Evolutionary conservation across 345 rosid species (phyloP).

Genomic region (Limnanthes douglasii): DNA sequence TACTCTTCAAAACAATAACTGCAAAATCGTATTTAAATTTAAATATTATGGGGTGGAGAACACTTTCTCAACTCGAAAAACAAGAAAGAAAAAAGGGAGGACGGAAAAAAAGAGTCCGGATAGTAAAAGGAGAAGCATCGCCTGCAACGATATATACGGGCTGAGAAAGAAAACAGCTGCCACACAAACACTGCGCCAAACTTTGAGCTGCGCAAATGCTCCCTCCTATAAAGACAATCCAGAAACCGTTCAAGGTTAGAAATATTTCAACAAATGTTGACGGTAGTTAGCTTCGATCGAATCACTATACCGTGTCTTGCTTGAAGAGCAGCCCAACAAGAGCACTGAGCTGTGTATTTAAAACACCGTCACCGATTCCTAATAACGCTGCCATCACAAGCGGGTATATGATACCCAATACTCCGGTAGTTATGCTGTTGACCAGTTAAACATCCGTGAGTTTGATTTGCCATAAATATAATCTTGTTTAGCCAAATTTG

Average conservation of each 20-base stretch:
- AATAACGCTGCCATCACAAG: slow-evolving; percentile 71
- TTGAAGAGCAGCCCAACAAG: slow-evolving; percentile 75
- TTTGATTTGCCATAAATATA: no score
- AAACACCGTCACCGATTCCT: slow-evolving; percentile 81
- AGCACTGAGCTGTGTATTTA: slow-evolving; percentile 82
- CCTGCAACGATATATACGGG: slow-evolving; percentile 50
- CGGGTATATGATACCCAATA: slow-evolving; percentile 38
- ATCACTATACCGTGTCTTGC: slow-evolving; percentile 40
- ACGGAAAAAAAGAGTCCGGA: slow-evolving; percentile 22
- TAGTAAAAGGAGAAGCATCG: slow-evolving; percentile 53
- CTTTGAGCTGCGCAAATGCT: slow-evolving; percentile 89
- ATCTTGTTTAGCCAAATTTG: no score
- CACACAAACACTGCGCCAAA: slow-evolving; percentile 76
- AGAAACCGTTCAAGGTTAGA: no score
- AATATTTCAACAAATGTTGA: no score
- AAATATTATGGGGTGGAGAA: no score
- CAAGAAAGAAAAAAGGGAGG: slow-evolving; percentile 32
- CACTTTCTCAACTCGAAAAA: slow-evolving; percentile 45
- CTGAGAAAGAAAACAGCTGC: slow-evolving; percentile 69
- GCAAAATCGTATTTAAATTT: no score
- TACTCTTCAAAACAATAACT: no score
- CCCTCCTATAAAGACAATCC: slow-evolving; percentile 67
- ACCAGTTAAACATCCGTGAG: no score
- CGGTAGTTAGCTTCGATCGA: no score
- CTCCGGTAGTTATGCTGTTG: slow-evolving; percentile 50